phyloP scores from a whole-genome alignment of 73 alveolate species.

The Urostyla sp. region DNA sequence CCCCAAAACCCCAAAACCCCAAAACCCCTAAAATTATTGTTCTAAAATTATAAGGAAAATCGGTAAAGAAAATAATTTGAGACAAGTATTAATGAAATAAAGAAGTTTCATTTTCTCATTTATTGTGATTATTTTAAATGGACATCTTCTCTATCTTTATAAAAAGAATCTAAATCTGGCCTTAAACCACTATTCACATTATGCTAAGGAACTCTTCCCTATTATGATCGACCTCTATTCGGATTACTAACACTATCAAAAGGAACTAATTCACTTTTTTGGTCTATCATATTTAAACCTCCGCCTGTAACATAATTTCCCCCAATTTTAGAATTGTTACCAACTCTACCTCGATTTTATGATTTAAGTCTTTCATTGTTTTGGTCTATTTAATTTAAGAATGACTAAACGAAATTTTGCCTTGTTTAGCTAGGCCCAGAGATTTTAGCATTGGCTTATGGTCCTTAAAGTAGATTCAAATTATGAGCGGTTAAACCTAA shows the following conservation, averaged over 20 bases:
- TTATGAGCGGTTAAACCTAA: conserved; percentile 41
- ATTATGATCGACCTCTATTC: background rate
- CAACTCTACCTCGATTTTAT: conserved; percentile 37
- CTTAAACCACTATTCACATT: conserved; percentile 16
- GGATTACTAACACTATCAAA: conserved; percentile 65
- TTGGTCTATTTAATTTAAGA: conserved; percentile 40
- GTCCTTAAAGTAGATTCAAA: background rate
- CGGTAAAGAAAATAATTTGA: too few species aligned
- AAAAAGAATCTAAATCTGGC: conserved; percentile 58
- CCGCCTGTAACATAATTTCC: background rate
- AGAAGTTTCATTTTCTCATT: conserved; percentile 10
- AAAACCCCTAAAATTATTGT: too few species aligned
- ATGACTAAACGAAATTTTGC: conserved; percentile 34
- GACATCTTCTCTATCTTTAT: conserved; percentile 59
- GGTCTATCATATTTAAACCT: conserved; percentile 11
- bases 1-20: conserved; percentile 5
- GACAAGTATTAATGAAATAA: too few species aligned
- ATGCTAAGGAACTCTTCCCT: background rate
- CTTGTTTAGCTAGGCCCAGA: conserved; percentile 23
- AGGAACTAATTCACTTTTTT: conserved; percentile 43
- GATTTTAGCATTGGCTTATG: conserved; percentile 4
- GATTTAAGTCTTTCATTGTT: conserved; percentile 6
- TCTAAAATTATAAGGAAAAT: too few species aligned
- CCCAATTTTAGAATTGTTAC: background rate
- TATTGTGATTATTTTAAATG: conserved; percentile 17